Evolutionary conservation across 2,329 filamentous ascomycete genomes (phyloP), one percentile per base, ranked within the genome.

Genomic region (Sporothrix brunneoviolacea): DNA sequence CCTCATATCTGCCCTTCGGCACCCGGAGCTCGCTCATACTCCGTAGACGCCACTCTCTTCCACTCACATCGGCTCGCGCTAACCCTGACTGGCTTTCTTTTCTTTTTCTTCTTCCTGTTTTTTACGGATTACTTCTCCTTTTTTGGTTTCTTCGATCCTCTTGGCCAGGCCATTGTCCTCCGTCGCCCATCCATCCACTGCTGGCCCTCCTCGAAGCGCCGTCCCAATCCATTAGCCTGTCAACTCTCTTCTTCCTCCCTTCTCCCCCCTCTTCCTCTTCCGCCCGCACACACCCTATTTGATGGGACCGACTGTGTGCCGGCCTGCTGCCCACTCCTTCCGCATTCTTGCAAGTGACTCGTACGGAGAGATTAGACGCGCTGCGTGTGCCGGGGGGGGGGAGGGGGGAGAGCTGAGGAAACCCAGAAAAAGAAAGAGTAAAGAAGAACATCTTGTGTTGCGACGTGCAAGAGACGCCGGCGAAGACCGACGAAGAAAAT

Each of bases 311-410:
- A 28, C n/a, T n/a, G n/a, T n/a, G n/a, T n/a, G n/a, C n/a, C n/a
- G 19, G 27, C 19, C 43, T 45, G 24, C 33, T 32, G 30, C 32
- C 27, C 42, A 44, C 24, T 44, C 42, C 42, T 44, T 33, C 22
- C 12, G 28, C 16, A 27, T 19, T 30, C 40, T 27, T 43, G 16
- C 21, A n/a, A 45, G 19, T 22, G 21, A 32, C 32, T 45, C 22
- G 43, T 28, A 24, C 19, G 42, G 32, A 36, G 43, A 32, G 43
- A 45, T 36, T 45, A 45, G 42, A 36, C 42, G 30, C 30, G 42
- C 32, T 45, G 30, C 16, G 18, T 35, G 40, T 16, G 24, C 10
- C 10, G 19, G 42, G 32, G 22, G 42, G 42, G 30, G 32, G 32
- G 42, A 10, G 16, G 9, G n/a, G 15, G 13, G n/a, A 36, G n/a